Evolutionary conservation across 768 basidiomycete genomes (phyloP), one percentile per base, ranked within the genome.

Genomic region (Mrakia hoshinonis): DNA sequence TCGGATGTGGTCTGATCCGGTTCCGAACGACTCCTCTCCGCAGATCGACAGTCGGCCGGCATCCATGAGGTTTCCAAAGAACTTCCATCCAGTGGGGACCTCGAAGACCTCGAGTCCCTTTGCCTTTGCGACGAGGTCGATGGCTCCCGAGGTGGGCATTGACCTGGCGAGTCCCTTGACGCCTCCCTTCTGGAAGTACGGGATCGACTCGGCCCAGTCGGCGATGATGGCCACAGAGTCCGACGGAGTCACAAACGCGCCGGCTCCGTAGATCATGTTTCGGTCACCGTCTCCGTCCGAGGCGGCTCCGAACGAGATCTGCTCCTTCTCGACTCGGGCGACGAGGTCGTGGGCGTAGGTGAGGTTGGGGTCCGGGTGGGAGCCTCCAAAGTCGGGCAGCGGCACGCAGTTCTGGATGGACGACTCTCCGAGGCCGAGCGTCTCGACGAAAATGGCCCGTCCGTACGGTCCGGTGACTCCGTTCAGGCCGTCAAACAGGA

Each of bases 51-150:
- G 85, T 54, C 92, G 85, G 0, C 94, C 95, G 24, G 96, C 96
- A 79, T 99, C 96, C 96, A 99, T 99, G 76, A 99, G 83, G 81
- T 98, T 99, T 60, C 96, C 96, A 78, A 99, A 99, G 86, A 99
- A 99, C 81, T 99, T 99, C 93, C 93, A 97, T 74, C 95, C 93
- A 26, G 96, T 99, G 4, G 96, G 96, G 24, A 98, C 95, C 79
- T 97, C 96, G 76, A 95, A 96, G 78, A 86, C 87, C 79, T 95
- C 91, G 52, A 96, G 80, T 15, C 90, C 89, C 83, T 94, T 96
- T 78, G 88, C 90, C 84, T 93, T 85, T 18, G 94, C 95, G 29
- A 98, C 95, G 15, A 91, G 85, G 81, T 97, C 96, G 78, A 99
- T 92, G 49, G 96, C 95, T 74, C 91, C 95, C 77, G 88, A 89